These are phyloP conservation scores for Plasmodium falciparum DNA, from an alignment of 169 alveolate genomes.

Conservation along the genomic window DNA sequence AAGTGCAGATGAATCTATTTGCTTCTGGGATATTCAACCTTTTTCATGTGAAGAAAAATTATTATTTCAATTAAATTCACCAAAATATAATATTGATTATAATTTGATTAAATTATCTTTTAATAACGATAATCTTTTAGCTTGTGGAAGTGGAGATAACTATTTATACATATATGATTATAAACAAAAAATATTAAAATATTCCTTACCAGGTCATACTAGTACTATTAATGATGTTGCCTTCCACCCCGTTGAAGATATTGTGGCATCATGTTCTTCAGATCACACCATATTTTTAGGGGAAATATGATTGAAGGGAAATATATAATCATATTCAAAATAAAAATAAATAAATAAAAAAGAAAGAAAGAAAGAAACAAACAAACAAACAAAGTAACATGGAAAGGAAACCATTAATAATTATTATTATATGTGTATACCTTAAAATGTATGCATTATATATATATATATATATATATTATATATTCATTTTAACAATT, in stretches of 20 bases:
- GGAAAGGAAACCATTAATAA: too few relatives aligned
- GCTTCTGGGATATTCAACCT: slow-evolving; percentile 90
- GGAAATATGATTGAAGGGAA: slow-evolving; percentile 63
- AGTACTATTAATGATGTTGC: slow-evolving; percentile 90
- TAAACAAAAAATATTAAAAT: slow-evolving; percentile 79
- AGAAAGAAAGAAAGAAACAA: too few relatives aligned
- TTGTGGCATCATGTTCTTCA: slow-evolving; percentile 87
- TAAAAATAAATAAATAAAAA: too few relatives aligned
- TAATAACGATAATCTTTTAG: slow-evolving; percentile 80
- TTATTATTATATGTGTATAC: too few relatives aligned
- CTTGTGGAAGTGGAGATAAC: slow-evolving; percentile 88
- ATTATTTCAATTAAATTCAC: slow-evolving; percentile 10
- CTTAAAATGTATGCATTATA: too few relatives aligned
- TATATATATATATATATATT: too few relatives aligned
- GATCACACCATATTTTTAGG: slow-evolving; percentile 87
- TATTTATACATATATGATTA: slow-evolving; percentile 84
- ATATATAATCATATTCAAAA: too few relatives aligned
- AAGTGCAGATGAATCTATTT: slow-evolving; percentile 86
- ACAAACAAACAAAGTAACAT: too few relatives aligned
- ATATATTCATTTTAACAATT: too few relatives aligned
- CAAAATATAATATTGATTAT: slow-evolving; percentile 87
- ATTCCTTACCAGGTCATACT: slow-evolving; percentile 87
- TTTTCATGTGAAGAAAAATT: slow-evolving; percentile 56
- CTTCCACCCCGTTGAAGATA: slow-evolving; percentile 87
- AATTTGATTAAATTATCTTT: slow-evolving; percentile 85